Conservation (phyloP, 768 basidiomycete species). For the Strobilomyces confusus region DNA sequence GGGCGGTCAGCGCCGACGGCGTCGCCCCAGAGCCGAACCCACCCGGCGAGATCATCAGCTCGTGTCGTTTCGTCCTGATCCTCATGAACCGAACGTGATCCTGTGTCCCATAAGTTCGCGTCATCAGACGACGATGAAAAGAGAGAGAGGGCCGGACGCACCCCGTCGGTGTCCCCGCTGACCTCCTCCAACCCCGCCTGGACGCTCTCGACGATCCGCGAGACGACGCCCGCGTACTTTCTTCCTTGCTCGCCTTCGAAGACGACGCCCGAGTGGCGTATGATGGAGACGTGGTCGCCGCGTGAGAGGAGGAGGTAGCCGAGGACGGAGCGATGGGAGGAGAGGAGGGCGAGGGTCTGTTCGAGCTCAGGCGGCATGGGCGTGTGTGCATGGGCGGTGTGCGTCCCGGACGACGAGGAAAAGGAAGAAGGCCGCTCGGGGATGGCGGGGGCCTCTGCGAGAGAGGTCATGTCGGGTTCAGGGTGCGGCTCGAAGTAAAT, state of each 20-base stretch:
- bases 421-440: conserved; percentile 7
- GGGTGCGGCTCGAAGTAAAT: no score
- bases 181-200: no score
- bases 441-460: not conserved
- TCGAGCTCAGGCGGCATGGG: conserved; percentile 73
- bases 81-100: no score
- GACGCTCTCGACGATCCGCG: conserved; percentile 59
- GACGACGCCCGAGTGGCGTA: conserved; percentile 78
- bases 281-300: conserved; percentile 68
- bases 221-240: conserved; percentile 56
- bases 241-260: conserved; percentile 83
- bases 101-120: no score
- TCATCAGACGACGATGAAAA: no score
- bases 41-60: no score
- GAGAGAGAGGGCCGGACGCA: no score
- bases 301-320: conserved; percentile 84
- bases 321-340: conserved; percentile 78
- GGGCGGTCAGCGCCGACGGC: no score
- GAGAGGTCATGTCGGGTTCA: conserved; percentile 17
- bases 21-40: no score
- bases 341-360: conserved; percentile 68
- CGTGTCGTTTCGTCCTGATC: no score
- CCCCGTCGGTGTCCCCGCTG: no score
- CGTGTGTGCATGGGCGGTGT: conserved; percentile 15
- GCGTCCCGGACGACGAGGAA: conserved; percentile 12